Conservation (phyloP, 441 rosid species). For the Euphorbia celastroides region DNA sequence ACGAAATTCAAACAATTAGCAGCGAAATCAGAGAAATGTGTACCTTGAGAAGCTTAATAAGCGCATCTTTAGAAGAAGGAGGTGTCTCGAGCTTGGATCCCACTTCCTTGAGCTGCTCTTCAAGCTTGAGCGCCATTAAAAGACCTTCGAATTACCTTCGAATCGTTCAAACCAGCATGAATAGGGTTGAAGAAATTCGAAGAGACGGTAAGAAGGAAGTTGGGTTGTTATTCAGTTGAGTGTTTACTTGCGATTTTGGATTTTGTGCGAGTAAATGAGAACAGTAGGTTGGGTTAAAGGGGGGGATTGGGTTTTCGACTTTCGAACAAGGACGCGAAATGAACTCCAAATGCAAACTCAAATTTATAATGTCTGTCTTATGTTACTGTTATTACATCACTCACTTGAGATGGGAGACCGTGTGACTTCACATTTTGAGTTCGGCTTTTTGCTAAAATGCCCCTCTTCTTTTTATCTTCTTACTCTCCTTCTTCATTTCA, state of each 20-base stretch:
- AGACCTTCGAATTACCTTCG: slow-evolving; percentile 1
- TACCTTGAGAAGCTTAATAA: slow-evolving; percentile 88
- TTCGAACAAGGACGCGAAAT: slow-evolving; percentile 30
- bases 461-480: background rate
- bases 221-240: slow-evolving; percentile 1
- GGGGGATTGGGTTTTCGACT: slow-evolving; percentile 18
- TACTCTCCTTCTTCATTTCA: background rate
- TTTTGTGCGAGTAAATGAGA: background rate
- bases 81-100: slow-evolving; percentile 89
- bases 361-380: slow-evolving; percentile 17
- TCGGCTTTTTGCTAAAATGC: background rate
- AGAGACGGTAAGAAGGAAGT: slow-evolving; percentile 3
- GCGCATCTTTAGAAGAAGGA: slow-evolving; percentile 72
- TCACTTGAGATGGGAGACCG: background rate
- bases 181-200: slow-evolving; percentile 10
- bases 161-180: background rate
- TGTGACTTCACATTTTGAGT: background rate
- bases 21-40: slow-evolving; percentile 19
- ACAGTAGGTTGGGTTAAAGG: background rate
- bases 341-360: slow-evolving; percentile 33
- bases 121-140: slow-evolving; percentile 60
- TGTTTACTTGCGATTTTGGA: background rate
- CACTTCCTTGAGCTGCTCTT: slow-evolving; percentile 65
- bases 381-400: background rate
- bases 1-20: slow-evolving; percentile 1